phyloP scores from a whole-genome alignment of 2,329 filamentous ascomycete genomes.

The Colletotrichum navitas region DNA sequence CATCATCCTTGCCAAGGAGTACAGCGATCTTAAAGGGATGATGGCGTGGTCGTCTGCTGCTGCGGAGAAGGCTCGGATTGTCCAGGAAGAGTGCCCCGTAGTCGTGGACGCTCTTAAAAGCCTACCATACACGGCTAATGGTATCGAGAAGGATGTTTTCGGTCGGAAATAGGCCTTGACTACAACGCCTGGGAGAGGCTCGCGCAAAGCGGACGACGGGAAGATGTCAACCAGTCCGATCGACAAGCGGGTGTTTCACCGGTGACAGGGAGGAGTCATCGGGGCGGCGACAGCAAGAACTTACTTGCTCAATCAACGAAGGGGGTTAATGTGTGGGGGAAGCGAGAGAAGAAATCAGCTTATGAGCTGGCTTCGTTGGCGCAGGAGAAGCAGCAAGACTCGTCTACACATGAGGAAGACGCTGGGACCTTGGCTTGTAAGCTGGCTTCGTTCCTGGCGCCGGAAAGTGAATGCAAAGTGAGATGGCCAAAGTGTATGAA shows the following conservation, averaged over 20 bases:
- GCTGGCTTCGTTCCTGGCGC: not conserved
- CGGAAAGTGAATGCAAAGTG: not conserved
- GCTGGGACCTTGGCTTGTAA: not conserved
- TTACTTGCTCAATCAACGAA: not conserved
- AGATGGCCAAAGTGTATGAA: conserved; percentile 11
- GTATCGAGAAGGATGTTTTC: conserved; percentile 46
- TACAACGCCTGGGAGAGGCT: not conserved
- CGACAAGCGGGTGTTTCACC: not conserved
- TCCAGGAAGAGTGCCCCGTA: conserved; percentile 56
- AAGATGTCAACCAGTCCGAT: not conserved
- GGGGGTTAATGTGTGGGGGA: too few relatives aligned
- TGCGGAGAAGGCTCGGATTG: conserved; percentile 53
- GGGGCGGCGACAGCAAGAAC: not conserved
- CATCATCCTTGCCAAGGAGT: conserved; percentile 62
- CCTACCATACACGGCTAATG: conserved; percentile 35
- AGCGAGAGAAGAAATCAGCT: too few relatives aligned
- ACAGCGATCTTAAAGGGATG: conserved; percentile 62
- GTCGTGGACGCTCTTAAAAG: conserved; percentile 56
- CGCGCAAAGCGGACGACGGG: not conserved
- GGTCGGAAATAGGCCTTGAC: not conserved
- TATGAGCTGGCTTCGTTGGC: not conserved
- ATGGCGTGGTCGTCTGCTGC: conserved; percentile 63
- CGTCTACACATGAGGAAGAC: not conserved
- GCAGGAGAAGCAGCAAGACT: not conserved
- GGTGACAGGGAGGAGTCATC: not conserved